A percentile compares a stretch with the other conserved stretches of the same genome.
phyloP scores from a whole-genome alignment of 805 yeast genomes.

The Metschnikowia henanensis region DNA sequence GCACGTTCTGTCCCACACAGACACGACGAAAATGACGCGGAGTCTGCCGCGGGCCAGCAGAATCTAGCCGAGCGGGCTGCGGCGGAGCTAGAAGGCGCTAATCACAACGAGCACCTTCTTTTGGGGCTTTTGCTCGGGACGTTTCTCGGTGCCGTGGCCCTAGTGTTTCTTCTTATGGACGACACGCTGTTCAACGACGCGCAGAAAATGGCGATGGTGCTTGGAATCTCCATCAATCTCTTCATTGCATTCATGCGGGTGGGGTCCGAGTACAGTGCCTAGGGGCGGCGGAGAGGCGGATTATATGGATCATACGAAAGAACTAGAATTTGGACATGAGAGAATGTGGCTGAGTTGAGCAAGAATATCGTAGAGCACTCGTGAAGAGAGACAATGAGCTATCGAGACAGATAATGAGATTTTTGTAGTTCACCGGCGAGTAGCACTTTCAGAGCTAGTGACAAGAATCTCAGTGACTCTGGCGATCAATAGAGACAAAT shows the following conservation, averaged over 20 bases:
- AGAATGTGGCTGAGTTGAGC: too few relatives aligned
- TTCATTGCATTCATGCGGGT: constrained; percentile 60
- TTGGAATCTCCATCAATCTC: constrained; percentile 70
- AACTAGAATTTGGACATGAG: too few relatives aligned
- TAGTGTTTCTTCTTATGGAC: constrained; percentile 57
- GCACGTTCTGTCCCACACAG: not conserved
- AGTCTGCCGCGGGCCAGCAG: not conserved
- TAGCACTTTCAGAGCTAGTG: too few relatives aligned
- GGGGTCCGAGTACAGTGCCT: constrained; percentile 12
- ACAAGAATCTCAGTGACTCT: too few relatives aligned
- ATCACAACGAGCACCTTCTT: constrained; percentile 60
- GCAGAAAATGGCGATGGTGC: constrained; percentile 66
- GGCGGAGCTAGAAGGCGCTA: constrained; percentile 31
- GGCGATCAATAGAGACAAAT: too few relatives aligned
- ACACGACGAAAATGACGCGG: not conserved
- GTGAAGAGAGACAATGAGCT: too few relatives aligned
- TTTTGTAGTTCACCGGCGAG: too few relatives aligned
- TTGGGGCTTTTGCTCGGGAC: constrained; percentile 74
- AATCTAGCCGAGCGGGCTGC: constrained; percentile 19
- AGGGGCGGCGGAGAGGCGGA: too few relatives aligned
- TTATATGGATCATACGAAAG: too few relatives aligned
- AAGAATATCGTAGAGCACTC: too few relatives aligned
- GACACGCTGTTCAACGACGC: constrained; percentile 61
- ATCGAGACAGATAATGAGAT: too few relatives aligned
- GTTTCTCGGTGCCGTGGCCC: constrained; percentile 68